Percentiles rank a stretch among this genome's conserved stretches.
Conservation (phyloP, 2,329 filamentous ascomycete genomes). For the Cladosporium cucumerinum region DNA sequence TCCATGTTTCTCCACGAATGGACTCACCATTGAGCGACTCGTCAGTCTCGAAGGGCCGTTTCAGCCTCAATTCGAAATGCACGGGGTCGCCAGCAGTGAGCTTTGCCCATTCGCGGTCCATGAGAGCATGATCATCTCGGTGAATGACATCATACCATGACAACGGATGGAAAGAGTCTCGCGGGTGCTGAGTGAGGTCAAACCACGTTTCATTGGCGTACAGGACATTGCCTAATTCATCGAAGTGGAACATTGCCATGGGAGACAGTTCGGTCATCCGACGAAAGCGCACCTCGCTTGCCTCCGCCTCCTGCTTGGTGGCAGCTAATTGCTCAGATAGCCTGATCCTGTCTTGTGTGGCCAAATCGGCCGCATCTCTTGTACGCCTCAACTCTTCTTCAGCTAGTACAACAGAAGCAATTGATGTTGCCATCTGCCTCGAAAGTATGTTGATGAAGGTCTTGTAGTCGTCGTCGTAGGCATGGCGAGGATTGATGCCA, state of each 20-base stretch:
- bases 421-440: constrained; percentile 21
- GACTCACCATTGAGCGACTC: not conserved
- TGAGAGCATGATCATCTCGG: constrained; percentile 17
- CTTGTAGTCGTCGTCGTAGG: constrained; percentile 31
- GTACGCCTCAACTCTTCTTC: constrained; percentile 58
- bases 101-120: constrained; percentile 18
- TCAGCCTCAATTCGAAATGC: constrained; percentile 31
- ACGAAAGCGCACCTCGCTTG: constrained; percentile 35
- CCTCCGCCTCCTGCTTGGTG: constrained; percentile 23
- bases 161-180: constrained; percentile 17
- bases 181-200: constrained; percentile 27
- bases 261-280: constrained; percentile 38
- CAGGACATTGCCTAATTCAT: constrained; percentile 32
- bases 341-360: constrained; percentile 60
- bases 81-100: constrained; percentile 22
- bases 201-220: constrained; percentile 40
- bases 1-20: constrained; percentile 63
- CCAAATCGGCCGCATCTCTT: constrained; percentile 52
- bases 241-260: constrained; percentile 40
- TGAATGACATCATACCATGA: constrained; percentile 18
- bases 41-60: constrained; percentile 5
- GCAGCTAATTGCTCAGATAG: constrained; percentile 25
- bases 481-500: constrained; percentile 37
- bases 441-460: constrained; percentile 33
- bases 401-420: constrained; percentile 32